Base-by-base conservation (phyloP, 257 asterid species). In the Plantago major region DNA sequence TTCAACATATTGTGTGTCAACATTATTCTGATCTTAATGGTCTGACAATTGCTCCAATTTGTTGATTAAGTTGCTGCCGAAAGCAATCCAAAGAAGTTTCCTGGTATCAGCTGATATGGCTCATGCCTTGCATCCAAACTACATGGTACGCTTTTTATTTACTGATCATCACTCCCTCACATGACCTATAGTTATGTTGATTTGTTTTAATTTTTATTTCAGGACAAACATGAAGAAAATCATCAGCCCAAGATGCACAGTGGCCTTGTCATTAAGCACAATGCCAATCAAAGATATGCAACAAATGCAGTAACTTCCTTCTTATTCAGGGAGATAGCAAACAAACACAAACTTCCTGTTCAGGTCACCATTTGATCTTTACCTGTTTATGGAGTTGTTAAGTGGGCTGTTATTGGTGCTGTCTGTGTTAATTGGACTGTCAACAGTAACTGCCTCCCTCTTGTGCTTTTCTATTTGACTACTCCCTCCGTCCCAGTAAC, bases 91-190 rank as follows among this genome's bases (percentile, higher is more conserved):
- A 71, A 86, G 64, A 85, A 93, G 99, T 73, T 89, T 89, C 68
- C 76, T 93, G 28, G 90, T 93, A 14, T 93, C 99, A 17, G 99
- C 99, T 55, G 99, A 93, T 73, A 93, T 93, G 99, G 99, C 99
- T 33, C 99, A 93, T 71, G 97, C 96, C 50, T 70, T 89, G 77
- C 99, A 89, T 74, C 99, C 99, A 11, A 89, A 93, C 73, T 93
- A 87, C 64, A 76, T 81, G 92, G 97, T 93, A 81, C n/a, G 70
- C 38, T 40, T 26, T 16, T 40, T 18, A 26, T 16, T 48, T 68
- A 48, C 57, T 53, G 38, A n/a, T 22, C n/a, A 40, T 26, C 33
- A 37, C 42, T 33, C 46, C 46, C 7, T 56, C 7, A 2, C 42
- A 56, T 22, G 33, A 37, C 16, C 26, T 56, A 56, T 56, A 37